phyloP scores from a whole-genome alignment of 768 basidiomycete genomes.

The Symmetrospora coprosmae region DNA sequence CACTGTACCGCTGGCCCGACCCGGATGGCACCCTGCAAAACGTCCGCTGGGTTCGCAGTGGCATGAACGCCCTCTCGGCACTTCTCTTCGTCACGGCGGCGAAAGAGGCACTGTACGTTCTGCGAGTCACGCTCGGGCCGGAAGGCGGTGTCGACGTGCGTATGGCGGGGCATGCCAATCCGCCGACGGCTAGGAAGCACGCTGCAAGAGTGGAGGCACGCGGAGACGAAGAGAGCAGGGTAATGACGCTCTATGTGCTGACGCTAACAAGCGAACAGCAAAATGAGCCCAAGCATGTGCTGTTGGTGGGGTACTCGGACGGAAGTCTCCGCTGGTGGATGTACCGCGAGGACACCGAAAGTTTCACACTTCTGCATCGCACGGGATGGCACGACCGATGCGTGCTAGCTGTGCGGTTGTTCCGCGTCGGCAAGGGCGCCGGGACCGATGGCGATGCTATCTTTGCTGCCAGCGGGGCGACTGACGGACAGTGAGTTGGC shows the following conservation, averaged over 20 bases:
- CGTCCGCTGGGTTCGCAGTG: background rate
- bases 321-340: background rate
- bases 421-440: too few relatives aligned
- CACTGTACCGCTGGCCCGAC: background rate
- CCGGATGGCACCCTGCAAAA: background rate
- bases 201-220: background rate
- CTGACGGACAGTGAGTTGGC: background rate
- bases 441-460: too few relatives aligned
- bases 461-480: background rate
- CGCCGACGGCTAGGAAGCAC: background rate
- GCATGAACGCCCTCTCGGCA: background rate
- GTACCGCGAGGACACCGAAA: background rate
- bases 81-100: conserved; percentile 1
- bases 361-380: background rate
- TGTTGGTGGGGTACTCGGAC: background rate
- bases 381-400: background rate
- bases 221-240: background rate
- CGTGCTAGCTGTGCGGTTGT: background rate
- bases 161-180: background rate
- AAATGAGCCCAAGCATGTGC: background rate
- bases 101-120: background rate
- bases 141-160: too few relatives aligned
- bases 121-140: background rate
- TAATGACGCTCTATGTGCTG: background rate
- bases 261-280: too few relatives aligned